Evolutionary conservation across 768 basidiomycete species (phyloP).

Genomic region (Suillus weaverae): DNA sequence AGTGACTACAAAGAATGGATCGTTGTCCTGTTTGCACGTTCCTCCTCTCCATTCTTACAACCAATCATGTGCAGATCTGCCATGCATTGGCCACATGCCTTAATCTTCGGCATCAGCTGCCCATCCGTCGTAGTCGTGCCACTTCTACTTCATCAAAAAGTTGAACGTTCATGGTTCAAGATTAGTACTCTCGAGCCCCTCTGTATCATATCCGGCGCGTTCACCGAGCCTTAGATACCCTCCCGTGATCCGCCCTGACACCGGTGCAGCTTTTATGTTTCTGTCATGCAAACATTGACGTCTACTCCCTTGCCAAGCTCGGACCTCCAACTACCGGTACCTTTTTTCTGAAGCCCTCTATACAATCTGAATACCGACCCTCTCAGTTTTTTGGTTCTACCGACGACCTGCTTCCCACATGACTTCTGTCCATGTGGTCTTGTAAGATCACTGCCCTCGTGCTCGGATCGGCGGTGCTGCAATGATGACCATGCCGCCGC

Average conservation of each 20-base stretch:
- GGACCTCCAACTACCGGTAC: conserved; percentile 7
- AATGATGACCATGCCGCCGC: not conserved
- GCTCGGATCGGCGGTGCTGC: conserved; percentile 25
- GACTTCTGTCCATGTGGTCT: conserved; percentile 27
- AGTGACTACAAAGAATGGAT: conserved; percentile 13
- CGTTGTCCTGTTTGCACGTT: conserved; percentile 6
- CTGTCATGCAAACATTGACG: not conserved
- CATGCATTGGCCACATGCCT: conserved; percentile 5
- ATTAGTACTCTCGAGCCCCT: not conserved
- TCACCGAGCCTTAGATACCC: not conserved
- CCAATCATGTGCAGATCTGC: not conserved
- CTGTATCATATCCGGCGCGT: not conserved
- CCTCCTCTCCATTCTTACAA: not conserved
- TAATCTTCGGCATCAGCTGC: not conserved
- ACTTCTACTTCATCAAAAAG: not conserved
- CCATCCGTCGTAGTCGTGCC: not conserved
- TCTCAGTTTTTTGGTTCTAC: conserved; percentile 7
- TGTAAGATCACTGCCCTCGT: conserved; percentile 27
- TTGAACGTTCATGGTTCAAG: conserved; percentile 1
- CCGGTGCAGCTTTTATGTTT: not conserved
- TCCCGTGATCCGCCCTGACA: not conserved
- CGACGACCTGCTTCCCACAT: conserved; percentile 16
- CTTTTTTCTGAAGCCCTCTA: conserved; percentile 23
- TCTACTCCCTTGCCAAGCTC: not conserved
- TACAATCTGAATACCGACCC: conserved; percentile 14